Evolutionary conservation across 2,329 filamentous ascomycete genomes (phyloP).

Genomic region (Amesomyces nigricolor): DNA sequence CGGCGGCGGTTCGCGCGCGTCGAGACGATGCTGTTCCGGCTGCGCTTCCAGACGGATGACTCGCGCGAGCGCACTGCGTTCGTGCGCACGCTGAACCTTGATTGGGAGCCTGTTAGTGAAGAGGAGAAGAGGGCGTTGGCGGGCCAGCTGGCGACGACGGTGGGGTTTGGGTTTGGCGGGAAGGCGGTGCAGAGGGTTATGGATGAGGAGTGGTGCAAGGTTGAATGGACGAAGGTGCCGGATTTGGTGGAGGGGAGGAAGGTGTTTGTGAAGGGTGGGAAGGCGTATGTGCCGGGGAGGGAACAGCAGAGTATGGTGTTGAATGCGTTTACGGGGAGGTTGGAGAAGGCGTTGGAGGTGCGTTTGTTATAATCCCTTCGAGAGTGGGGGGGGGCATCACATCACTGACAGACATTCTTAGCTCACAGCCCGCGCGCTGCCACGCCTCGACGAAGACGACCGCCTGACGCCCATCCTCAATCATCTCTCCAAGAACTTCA

Average conservation of each 20-base stretch:
- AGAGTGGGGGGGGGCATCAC: no score
- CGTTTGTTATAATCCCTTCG: no score
- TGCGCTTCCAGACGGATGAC: conserved; percentile 76
- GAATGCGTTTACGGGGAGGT: conserved; percentile 71
- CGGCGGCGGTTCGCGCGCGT: conserved; percentile 78
- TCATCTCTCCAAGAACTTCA: conserved; percentile 92
- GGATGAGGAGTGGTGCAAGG: conserved; percentile 94
- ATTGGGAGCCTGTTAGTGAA: conserved; percentile 77
- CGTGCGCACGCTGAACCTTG: conserved; percentile 67
- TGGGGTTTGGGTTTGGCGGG: conserved; percentile 33
- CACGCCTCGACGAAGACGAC: conserved; percentile 92
- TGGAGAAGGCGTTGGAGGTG: conserved; percentile 77
- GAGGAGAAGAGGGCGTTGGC: conserved; percentile 66
- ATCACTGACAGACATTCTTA: conserved; percentile 30
- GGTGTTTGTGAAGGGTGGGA: conserved; percentile 72
- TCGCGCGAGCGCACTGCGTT: conserved; percentile 67
- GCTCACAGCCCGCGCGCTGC: conserved; percentile 85
- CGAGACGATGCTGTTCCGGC: conserved; percentile 82
- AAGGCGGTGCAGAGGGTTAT: conserved; percentile 36
- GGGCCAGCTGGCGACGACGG: conserved; percentile 53
- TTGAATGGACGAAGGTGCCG: conserved; percentile 89
- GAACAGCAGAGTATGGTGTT: conserved; percentile 88
- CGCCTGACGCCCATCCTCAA: conserved; percentile 64
- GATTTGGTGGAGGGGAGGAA: conserved; percentile 77
- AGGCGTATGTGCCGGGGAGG: conserved; percentile 81